Base-by-base conservation (phyloP, 495 filamentous ascomycete genomes). In the Diplogelasinospora grovesii region DNA sequence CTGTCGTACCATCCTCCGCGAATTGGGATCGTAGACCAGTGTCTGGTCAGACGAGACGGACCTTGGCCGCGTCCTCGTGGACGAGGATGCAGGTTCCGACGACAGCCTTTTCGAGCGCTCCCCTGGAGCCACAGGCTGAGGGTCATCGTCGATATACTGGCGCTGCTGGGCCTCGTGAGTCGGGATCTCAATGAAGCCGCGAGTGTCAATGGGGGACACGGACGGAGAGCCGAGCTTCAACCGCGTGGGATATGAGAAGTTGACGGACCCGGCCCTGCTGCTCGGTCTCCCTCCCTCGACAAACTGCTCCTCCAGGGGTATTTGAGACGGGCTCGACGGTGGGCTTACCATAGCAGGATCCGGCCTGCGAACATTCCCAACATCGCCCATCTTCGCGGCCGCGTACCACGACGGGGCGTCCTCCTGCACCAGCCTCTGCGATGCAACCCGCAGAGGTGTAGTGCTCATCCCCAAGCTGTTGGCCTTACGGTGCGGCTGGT, bases 221-320 rank as follows among this genome's bases (percentile, higher is more conserved):
- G 66, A 60, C 22, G 59, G 55, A 7, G 67, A 68, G n/a, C 59
- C 50, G 19, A 56, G 43, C 19, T 51, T 56, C 24, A 39, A 23
- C 18, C 60, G 33, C 2, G 49, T 79, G 3, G 88, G 88, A 26
- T 88, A 86, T 5, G 89, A 95, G 52, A 92, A 93, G 61, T 95
- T 94, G 49, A 90, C 69, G 3, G 84, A 88, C 28, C 65, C 69
- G 10, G 68, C 76, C 49, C 77, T 68, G 53, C 79, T 86, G 13
- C 63, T 68, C 8, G 83, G 70, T 40, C 78, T 64, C 8, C 21
- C 35, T 3, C 19, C 43, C 8, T 56, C 54, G 9, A 26, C 3
- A 8, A 16, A 21, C 3, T 50, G 41, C 23, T 48, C 49, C 2
- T 49, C 45, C 7, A 20, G 29, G 5, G 39, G 22, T 10, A 34